Base-by-base conservation (phyloP, 805 yeast species). In the Cyberlindnera americana region DNA sequence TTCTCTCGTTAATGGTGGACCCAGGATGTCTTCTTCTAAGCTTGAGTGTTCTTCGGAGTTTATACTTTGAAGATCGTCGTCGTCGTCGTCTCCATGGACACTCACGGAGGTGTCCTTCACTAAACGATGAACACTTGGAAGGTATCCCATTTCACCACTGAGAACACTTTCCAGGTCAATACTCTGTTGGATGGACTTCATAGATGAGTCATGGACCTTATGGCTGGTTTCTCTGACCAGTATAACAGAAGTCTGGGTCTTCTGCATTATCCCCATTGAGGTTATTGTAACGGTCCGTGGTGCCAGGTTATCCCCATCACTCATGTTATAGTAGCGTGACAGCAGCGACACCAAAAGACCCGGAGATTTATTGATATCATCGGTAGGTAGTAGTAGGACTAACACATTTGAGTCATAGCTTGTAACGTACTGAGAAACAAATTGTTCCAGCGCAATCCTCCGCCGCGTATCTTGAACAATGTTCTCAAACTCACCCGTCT, bases 91-190 rank as follows among this genome's bases (percentile, higher is more conserved):
- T 7, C 10, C 23, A n/a, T n/a, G n/a, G n/a, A n/a, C n/a, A n/a
- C n/a, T n/a, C n/a, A n/a, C n/a, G n/a, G n/a, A n/a, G n/a, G n/a
- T n/a, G n/a, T n/a, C n/a, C n/a, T n/a, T n/a, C n/a, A n/a, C n/a
- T n/a, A n/a, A n/a, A n/a, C n/a, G n/a, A n/a, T n/a, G n/a, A n/a
- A 23, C 12, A 6, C 23, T n/a, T 10, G 54, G 50, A 2, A 46
- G 35, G 35, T 46, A 50, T 8, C 50, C 47, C 14, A 41, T 18
- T 26, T 48, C 52, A 4, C 44, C 52, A 17, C 49, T 39, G 10
- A 46, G 27, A 5, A 41, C 40, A n/a, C 37, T 37, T 24, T 38
- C 40, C 25, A 44, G 21, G 7, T 45, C 51, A 36, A 40, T 9
- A 25, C 33, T 28, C 28, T 33, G 40, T 10, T 26, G 29, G 10